phyloP scores from a whole-genome alignment of 192 early-diverging fungal species.

The Linnemannia hyalina region DNA sequence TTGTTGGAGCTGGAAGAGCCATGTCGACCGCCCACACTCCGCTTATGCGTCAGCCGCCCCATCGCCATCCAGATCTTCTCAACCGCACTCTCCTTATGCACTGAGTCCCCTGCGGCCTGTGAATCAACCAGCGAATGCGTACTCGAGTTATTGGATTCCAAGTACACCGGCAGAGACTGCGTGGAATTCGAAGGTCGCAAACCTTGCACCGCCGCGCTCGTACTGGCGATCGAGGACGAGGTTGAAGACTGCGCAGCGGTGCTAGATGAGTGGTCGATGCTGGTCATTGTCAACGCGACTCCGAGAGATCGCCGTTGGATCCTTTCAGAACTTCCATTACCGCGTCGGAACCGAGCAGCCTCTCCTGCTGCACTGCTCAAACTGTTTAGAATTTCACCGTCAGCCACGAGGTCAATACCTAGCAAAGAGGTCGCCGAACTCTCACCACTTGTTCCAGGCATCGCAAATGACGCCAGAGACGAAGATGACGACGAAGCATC shows the following conservation, averaged over 20 bases:
- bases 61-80: constrained; percentile 20
- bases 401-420: neutral
- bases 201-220: neutral
- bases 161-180: constrained; percentile 9
- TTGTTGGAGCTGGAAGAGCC: neutral
- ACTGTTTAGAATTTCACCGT: constrained; percentile 6
- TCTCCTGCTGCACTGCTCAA: constrained; percentile 39
- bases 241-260: neutral
- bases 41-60: constrained; percentile 16
- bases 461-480: neutral
- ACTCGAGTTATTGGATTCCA: constrained; percentile 18
- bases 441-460: neutral
- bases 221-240: neutral
- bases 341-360: constrained; percentile 33
- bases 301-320: neutral
- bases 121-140: neutral
- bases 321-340: neutral
- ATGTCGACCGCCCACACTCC: neutral
- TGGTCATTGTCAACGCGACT: neutral
- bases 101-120: neutral
- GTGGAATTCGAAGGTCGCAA: constrained; percentile 7
- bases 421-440: neutral
- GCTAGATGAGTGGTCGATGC: neutral
- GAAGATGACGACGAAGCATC: neutral
- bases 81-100: constrained; percentile 4